phyloP scores from a whole-genome alignment of 345 rosid genomes.

The Firmiana major region DNA sequence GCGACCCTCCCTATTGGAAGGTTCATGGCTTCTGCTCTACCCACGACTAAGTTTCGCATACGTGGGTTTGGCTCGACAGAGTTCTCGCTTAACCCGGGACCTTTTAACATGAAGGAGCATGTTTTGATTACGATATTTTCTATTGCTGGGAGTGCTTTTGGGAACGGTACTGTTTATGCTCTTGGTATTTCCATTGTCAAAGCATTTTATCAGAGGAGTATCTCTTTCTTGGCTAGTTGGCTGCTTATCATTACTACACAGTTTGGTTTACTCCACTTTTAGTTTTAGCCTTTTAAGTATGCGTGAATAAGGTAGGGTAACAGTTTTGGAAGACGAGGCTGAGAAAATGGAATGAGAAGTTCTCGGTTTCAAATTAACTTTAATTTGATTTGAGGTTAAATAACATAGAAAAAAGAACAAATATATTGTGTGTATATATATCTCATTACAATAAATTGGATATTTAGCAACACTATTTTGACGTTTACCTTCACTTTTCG shows the following conservation, averaged over 20 bases:
- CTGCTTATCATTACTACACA: constrained; percentile 54
- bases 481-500: too few relatives aligned
- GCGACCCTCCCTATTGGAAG: constrained; percentile 50
- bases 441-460: too few relatives aligned
- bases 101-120: constrained; percentile 46
- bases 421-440: too few relatives aligned
- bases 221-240: constrained; percentile 56
- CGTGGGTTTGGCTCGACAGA: constrained; percentile 29
- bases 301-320: background rate
- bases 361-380: too few relatives aligned
- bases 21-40: constrained; percentile 38
- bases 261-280: constrained; percentile 22
- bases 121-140: constrained; percentile 50
- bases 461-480: too few relatives aligned
- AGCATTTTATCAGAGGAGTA: constrained; percentile 48
- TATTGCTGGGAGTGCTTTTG: constrained; percentile 49
- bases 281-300: background rate
- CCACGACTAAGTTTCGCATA: constrained; percentile 32
- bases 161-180: constrained; percentile 53
- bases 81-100: constrained; percentile 49
- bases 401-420: background rate
- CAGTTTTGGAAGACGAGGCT: too few relatives aligned
- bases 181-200: constrained; percentile 42
- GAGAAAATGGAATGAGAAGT: too few relatives aligned
- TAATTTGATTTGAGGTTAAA: too few relatives aligned